A percentile compares a stretch with the other conserved stretches of the same genome.
Conservation (phyloP, 352 stramenopile genomes). For the Pythium vanterpoolii region DNA sequence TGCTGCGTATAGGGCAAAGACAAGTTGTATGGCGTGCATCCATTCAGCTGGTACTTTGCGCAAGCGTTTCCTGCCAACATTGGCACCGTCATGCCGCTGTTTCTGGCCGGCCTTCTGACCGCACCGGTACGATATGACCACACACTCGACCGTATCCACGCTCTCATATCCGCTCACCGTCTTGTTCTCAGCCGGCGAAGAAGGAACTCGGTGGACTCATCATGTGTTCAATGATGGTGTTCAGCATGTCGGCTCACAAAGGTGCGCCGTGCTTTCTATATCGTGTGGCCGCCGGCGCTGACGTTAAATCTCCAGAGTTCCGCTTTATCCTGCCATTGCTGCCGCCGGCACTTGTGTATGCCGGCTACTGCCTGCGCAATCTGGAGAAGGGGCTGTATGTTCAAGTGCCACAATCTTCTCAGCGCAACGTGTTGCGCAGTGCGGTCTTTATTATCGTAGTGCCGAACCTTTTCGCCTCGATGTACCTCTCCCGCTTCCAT, state of each 20-base stretch:
- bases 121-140: conserved; percentile 34
- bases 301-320: conserved; percentile 45
- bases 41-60: conserved; percentile 83
- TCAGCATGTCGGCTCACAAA: conserved; percentile 81
- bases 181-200: conserved; percentile 35
- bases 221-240: conserved; percentile 69
- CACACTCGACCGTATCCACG: background rate
- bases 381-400: conserved; percentile 60
- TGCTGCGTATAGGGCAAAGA: conserved; percentile 55
- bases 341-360: conserved; percentile 67
- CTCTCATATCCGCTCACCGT: background rate
- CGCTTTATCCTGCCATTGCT: conserved; percentile 83
- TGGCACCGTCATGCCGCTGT: conserved; percentile 45
- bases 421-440: conserved; percentile 51
- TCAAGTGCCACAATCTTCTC: conserved; percentile 47
- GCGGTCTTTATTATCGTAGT: conserved; percentile 51
- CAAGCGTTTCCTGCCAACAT: conserved; percentile 76
- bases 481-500: conserved; percentile 72
- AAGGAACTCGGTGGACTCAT: conserved; percentile 66
- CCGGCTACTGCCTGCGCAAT: conserved; percentile 70
- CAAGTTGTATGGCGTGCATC: conserved; percentile 74
- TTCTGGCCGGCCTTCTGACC: conserved; percentile 52
- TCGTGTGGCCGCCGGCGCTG: background rate
- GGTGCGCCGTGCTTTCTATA: conserved; percentile 27
- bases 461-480: conserved; percentile 57